Base-by-base conservation (phyloP, 345 rosid genomes). In the Eucalyptus rudis region DNA sequence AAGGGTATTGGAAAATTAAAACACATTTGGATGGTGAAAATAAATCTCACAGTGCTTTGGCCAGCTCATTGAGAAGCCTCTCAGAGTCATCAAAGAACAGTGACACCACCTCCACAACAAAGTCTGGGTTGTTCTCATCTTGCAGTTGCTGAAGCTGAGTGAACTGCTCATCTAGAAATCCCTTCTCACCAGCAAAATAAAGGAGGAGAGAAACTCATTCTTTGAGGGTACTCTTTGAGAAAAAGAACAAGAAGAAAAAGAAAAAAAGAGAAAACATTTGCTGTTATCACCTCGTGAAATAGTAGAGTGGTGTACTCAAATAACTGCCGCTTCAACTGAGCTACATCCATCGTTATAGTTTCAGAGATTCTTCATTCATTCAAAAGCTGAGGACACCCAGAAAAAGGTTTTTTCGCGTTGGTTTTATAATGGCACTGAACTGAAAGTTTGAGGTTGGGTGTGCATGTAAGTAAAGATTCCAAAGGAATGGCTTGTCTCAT, bases 111-210 rank as follows among this genome's bases (percentile, higher is more conserved):
- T 95, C 96, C 47, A 89, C 94, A 24, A 93, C 95, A 90, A 95
- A 95, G 87, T 93, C 92, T 50, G 96, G 96, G 90, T 92, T 94
- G 92, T 89, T 93, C 90, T 94, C 96, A 89, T 95, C 96, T 91
- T 94, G 96, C 52, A 95, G 94, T 59, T 92, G 93, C 87, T 91
- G 94, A 79, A 95, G 95, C 58, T 94, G 95, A 56, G 58, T 93
- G 88, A 95, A 95, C 71, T 95, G 96, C 9, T 94, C 95, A 92
- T 95, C 94, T 90, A 95, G 91, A 86, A 89, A 90, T 29, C 94
- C 95, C 96, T 93, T 62, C 88, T n/a, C 89, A 76, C 64, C 79
- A 86, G 81, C 51, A 62, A 68, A 64, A 87, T 29, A 24, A 29
- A 58, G 25, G 29, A 86, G 45, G 25, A 51, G 29, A 86, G 17